Evolutionary conservation across 768 basidiomycete species (phyloP), one percentile per base, ranked within the genome.

Genomic region (Agrocybe pediades): DNA sequence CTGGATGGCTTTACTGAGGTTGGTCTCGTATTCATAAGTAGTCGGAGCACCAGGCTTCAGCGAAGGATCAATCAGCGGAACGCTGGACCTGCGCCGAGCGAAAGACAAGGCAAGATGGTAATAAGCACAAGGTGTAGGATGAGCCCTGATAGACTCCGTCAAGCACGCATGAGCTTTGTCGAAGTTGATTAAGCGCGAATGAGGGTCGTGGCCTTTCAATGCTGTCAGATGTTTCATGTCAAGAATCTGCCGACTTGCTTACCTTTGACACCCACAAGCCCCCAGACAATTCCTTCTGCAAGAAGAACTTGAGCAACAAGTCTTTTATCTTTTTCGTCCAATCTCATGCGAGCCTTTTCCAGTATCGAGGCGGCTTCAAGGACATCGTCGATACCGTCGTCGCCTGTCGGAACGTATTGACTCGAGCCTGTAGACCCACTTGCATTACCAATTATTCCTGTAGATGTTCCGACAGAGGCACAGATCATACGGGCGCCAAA

Each of bases 91-190:
- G 9, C 59, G 59, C 85, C 79, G 85, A 6, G 85, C 75, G 45
- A 84, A 80, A 0, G 87, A 87, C 7, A 92, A 73, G 0, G 95
- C 88, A n/a, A 95, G 81, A 50, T 95, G 90, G 62, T 88, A 93
- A 60, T 87, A 80, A 0, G 80, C 84, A 2, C 79, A 73, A 0
- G 89, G 73, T 0, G 82, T 80, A 0, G 87, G 72, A 23, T 76
- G 68, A 17, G 68, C 58, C 16, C 73, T 68, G 16, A 85, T 70
- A 1, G 89, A 84, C 6, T 64, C 66, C 5, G 74, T 62, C 26
- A 88, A 79, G 30, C 80, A 73, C 0, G 66, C 55, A 48, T 87
- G 79, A 0, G 90, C 83, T 16, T 80, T 69, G 1, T 77, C 68
- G 43, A 96, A 80, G 17, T 81, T 83, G 16, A 60, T 67, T 0